phyloP scores from a whole-genome alignment of 225 moss, liverwort and hornwort species.

The Neckera pumila region DNA sequence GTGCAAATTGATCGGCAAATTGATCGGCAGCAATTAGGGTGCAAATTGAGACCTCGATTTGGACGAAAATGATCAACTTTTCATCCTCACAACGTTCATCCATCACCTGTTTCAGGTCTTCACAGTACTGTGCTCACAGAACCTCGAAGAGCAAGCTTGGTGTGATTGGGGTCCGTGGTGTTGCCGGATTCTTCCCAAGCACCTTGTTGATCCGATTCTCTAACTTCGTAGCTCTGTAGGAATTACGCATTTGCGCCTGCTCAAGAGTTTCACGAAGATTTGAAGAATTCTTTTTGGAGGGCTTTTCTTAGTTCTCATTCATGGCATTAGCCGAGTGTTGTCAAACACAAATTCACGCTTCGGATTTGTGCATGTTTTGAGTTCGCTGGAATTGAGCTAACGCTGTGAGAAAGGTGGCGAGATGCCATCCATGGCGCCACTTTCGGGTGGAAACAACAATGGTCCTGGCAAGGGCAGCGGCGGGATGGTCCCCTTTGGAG shows the following conservation, averaged over 20 bases:
- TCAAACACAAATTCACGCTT: neutral
- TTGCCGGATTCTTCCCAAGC: neutral
- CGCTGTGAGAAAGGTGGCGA: neutral
- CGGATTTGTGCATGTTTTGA: neutral
- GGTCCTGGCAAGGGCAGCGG: neutral
- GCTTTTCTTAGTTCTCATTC: neutral
- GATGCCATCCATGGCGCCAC: slow-evolving; percentile 59
- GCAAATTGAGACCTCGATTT: neutral
- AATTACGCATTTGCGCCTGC: neutral
- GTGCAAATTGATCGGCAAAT: too few relatives aligned
- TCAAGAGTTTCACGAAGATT: neutral
- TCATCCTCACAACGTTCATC: neutral
- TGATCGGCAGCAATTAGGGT: neutral
- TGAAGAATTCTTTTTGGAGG: neutral
- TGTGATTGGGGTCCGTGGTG: neutral
- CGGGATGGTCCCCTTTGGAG: slow-evolving; percentile 7
- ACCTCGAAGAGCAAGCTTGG: too few relatives aligned
- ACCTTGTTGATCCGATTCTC: too few relatives aligned
- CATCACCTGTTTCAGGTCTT: neutral
- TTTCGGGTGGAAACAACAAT: slow-evolving; percentile 15
- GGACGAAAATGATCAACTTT: neutral
- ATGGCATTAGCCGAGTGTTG: neutral
- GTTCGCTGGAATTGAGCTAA: neutral
- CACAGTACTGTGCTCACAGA: neutral
- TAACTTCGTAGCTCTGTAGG: neutral